phyloP scores from a whole-genome alignment of 805 yeast genomes.

The Myxozyma kluyveri region DNA sequence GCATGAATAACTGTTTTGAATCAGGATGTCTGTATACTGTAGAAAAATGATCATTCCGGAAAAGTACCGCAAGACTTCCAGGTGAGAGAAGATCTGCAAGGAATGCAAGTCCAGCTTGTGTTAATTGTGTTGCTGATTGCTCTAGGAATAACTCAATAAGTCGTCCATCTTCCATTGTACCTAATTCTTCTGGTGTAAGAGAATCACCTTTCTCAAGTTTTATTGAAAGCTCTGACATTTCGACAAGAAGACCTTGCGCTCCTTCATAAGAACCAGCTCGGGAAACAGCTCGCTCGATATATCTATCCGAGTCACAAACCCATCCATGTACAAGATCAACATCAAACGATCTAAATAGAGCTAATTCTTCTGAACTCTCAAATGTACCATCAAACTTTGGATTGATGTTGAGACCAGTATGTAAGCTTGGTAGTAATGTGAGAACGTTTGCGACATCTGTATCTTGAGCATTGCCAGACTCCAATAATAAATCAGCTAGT shows the following conservation, averaged over 20 bases:
- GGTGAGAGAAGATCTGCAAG: slow-evolving; percentile 47
- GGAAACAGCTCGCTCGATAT: slow-evolving; percentile 39
- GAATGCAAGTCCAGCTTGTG: slow-evolving; percentile 58
- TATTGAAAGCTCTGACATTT: slow-evolving; percentile 42
- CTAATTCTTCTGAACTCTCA: slow-evolving; percentile 50
- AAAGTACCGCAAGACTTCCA: slow-evolving; percentile 65
- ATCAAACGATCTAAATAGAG: slow-evolving; percentile 57
- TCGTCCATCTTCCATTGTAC: slow-evolving; percentile 23
- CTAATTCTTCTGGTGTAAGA: slow-evolving; percentile 16
- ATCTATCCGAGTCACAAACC: slow-evolving; percentile 49
- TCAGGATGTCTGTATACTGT: slow-evolving; percentile 50
- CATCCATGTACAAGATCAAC: slow-evolving; percentile 79
- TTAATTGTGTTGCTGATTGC: slow-evolving; percentile 70
- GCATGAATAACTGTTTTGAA: slow-evolving; percentile 51
- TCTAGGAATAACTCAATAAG: slow-evolving; percentile 51
- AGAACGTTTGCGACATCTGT: slow-evolving; percentile 44
- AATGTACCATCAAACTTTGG: slow-evolving; percentile 68
- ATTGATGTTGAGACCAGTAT: slow-evolving; percentile 69
- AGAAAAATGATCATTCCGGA: slow-evolving; percentile 85
- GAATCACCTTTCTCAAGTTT: slow-evolving; percentile 12
- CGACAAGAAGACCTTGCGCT: slow-evolving; percentile 56
- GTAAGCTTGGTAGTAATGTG: slow-evolving; percentile 58
- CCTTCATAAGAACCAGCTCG: slow-evolving; percentile 54
- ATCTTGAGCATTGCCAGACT: slow-evolving; percentile 29
- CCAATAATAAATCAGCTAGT: slow-evolving; percentile 49